A percentile compares a stretch with the other conserved stretches of the same genome.
Evolutionary conservation across 2,329 filamentous ascomycete genomes (phyloP).

Genomic region (Calonectria naviculata): DNA sequence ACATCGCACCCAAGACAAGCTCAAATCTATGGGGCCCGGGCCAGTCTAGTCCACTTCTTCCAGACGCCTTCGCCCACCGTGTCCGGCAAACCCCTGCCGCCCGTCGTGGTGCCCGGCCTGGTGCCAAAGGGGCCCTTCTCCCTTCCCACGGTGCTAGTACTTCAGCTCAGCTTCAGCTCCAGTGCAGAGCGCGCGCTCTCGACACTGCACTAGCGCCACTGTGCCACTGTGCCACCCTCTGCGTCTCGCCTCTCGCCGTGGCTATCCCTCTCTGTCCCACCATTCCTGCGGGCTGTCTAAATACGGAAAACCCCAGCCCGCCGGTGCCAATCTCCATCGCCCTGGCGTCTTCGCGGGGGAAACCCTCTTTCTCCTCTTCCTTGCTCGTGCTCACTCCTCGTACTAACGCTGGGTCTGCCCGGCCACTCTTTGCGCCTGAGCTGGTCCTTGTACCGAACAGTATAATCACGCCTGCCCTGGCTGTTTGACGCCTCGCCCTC

Average conservation of each 20-base stretch:
- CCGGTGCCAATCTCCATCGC: slow-evolving; percentile 24
- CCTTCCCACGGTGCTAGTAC: not conserved
- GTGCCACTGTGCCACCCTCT: not conserved
- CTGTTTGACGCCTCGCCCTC: slow-evolving; percentile 7
- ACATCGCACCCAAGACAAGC: slow-evolving; percentile 1
- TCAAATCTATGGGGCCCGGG: slow-evolving; percentile 5
- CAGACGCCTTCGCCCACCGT: slow-evolving; percentile 10
- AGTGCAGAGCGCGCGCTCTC: not conserved
- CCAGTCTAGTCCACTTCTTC: slow-evolving; percentile 14
- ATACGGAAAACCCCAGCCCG: not conserved
- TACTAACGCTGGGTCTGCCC: slow-evolving; percentile 16
- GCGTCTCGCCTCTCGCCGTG: not conserved
- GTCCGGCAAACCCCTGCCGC: slow-evolving; percentile 3
- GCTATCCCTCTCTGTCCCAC: slow-evolving; percentile 4
- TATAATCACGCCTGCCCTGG: slow-evolving; percentile 21
- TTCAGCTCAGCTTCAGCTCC: not conserved
- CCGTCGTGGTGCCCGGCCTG: not conserved
- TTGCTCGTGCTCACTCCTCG: slow-evolving; percentile 14
- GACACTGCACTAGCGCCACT: not conserved
- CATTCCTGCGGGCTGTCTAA: slow-evolving; percentile 12
- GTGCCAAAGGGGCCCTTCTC: not conserved
- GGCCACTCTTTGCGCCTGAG: slow-evolving; percentile 12
- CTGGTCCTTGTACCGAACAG: slow-evolving; percentile 16
- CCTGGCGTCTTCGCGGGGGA: slow-evolving; percentile 21
- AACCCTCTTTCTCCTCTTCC: slow-evolving; percentile 6